Percentiles rank a stretch among this genome's conserved stretches.
Evolutionary conservation across 169 alveolate species (phyloP).

Genomic region (Eimeria tenella): DNA sequence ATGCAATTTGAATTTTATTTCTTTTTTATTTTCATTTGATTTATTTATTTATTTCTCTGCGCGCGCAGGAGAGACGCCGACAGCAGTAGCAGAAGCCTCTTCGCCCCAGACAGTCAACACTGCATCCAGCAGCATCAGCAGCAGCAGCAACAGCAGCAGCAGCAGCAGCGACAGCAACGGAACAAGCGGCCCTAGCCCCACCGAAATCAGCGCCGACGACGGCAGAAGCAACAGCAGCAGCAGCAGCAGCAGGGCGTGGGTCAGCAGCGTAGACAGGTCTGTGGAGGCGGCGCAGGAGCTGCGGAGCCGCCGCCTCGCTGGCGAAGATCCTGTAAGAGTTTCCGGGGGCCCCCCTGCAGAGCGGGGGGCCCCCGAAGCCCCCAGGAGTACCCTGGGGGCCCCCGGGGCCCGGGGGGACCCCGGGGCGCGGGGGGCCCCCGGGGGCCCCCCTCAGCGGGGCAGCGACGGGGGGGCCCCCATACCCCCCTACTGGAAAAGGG

Average conservation of each 20-base stretch:
- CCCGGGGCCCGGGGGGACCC: neutral
- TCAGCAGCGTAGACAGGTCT: neutral
- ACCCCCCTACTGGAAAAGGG: constrained; percentile 45
- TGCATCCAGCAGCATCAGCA: constrained; percentile 29
- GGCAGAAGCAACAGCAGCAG: neutral
- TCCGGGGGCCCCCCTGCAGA: neutral
- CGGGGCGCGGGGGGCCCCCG: neutral
- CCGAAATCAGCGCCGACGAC: neutral
- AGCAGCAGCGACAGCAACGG: too few species aligned
- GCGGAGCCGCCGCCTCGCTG: neutral
- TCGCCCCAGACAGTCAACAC: neutral
- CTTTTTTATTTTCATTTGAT: neutral
- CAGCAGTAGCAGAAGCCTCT: neutral
- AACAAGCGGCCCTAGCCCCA: too few species aligned
- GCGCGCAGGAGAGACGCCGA: neutral
- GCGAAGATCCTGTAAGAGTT: neutral
- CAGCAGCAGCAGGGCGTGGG: constrained; percentile 35
- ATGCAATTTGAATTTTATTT: too few species aligned
- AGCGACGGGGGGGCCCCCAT: neutral
- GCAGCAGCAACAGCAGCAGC: neutral
- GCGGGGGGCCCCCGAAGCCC: neutral
- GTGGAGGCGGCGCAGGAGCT: neutral
- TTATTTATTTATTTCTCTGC: too few species aligned
- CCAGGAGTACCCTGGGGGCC: neutral
- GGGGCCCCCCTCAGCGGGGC: neutral